These are phyloP conservation scores for Xylariaceae sp. DNA, from an alignment of 2,329 filamentous ascomycete genomes.

Conservation along the genomic window DNA sequence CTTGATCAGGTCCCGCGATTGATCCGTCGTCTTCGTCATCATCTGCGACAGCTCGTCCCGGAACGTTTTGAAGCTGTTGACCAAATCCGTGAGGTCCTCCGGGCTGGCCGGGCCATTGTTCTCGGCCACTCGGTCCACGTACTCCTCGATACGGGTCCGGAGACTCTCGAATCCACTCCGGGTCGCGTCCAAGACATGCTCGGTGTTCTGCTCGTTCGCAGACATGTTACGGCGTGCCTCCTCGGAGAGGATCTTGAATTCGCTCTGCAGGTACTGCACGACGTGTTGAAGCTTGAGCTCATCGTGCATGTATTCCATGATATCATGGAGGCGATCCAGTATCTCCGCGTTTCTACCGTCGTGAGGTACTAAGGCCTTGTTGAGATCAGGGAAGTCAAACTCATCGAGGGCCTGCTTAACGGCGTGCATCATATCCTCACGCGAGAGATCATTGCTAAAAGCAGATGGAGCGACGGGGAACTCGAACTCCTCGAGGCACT, in stretches of 20 bases:
- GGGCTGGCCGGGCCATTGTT: conserved; percentile 51
- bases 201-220: conserved; percentile 73
- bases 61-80: conserved; percentile 60
- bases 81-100: conserved; percentile 69
- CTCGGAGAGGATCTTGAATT: conserved; percentile 56
- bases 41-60: conserved; percentile 62
- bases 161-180: conserved; percentile 76
- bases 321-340: conserved; percentile 55
- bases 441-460: conserved; percentile 49
- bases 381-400: conserved; percentile 33
- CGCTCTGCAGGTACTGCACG: conserved; percentile 52
- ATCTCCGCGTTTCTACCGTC: conserved; percentile 45
- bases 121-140: conserved; percentile 68
- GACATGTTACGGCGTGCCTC: conserved; percentile 73
- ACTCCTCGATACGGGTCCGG: conserved; percentile 71
- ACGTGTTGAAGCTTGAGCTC: conserved; percentile 64
- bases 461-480: conserved; percentile 59
- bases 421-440: conserved; percentile 59
- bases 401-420: conserved; percentile 54
- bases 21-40: conserved; percentile 44
- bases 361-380: conserved; percentile 38
- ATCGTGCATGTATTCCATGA: conserved; percentile 54
- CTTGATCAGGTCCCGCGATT: conserved; percentile 64
- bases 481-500: conserved; percentile 81
- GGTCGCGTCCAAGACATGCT: conserved; percentile 81